Conservation (phyloP, 2,329 filamentous ascomycete genomes). For the Botrytis aclada region DNA sequence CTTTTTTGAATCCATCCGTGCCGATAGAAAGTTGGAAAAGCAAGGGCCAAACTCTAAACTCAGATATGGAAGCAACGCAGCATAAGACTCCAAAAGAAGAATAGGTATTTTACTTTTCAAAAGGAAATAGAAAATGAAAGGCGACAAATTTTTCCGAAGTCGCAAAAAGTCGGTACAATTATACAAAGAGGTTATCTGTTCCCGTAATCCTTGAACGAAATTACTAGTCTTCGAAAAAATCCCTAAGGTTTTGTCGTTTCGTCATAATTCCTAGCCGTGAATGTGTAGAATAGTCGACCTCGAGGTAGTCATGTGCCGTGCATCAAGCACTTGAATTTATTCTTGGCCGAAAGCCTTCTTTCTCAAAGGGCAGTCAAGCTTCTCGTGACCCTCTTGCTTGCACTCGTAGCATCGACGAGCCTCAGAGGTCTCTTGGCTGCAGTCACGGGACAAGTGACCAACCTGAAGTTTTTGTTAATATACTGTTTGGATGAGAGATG, state of each 20-base stretch:
- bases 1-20: constrained; percentile 8
- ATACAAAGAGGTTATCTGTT: constrained; percentile 34
- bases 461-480: constrained; percentile 6
- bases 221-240: constrained; percentile 36
- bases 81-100: constrained; percentile 15
- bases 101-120: constrained; percentile 17
- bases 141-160: background rate
- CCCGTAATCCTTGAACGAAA: constrained; percentile 35
- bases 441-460: constrained; percentile 61
- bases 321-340: constrained; percentile 52
- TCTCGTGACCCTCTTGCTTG: constrained; percentile 62
- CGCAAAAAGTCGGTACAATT: constrained; percentile 22
- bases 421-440: constrained; percentile 82
- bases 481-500: background rate
- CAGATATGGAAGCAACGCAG: constrained; percentile 20
- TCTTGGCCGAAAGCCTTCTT: constrained; percentile 18
- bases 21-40: constrained; percentile 6
- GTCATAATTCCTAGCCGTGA: constrained; percentile 33
- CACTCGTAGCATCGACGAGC: constrained; percentile 99
- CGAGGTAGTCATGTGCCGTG: constrained; percentile 30
- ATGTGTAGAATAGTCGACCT: constrained; percentile 28
- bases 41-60: constrained; percentile 17
- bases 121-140: constrained; percentile 11
- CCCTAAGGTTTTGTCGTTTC: constrained; percentile 33
- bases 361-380: constrained; percentile 74